These are phyloP conservation scores for Vaucheria bursata DNA, from an alignment of 352 stramenopile species.

Conservation along the genomic window DNA sequence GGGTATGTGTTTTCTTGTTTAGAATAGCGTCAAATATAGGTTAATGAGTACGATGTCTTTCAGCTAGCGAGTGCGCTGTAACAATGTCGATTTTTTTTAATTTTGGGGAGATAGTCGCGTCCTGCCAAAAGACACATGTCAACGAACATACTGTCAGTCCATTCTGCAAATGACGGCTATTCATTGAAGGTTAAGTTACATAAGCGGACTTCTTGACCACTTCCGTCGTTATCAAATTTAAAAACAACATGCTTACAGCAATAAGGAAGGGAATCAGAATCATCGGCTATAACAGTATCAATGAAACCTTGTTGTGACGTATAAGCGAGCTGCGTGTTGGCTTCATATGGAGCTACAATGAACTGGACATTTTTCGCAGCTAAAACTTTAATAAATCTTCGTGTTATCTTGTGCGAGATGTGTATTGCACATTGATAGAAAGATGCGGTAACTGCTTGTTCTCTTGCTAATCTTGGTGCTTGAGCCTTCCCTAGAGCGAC, in stretches of 20 bases:
- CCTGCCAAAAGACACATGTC: slow-evolving; percentile 45
- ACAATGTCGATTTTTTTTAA: slow-evolving; percentile 37
- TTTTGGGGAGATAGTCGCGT: slow-evolving; percentile 41
- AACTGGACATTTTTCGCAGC: slow-evolving; percentile 61
- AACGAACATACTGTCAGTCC: slow-evolving; percentile 48
- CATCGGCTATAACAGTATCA: slow-evolving; percentile 89
- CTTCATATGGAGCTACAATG: slow-evolving; percentile 93
- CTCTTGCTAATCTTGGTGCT: slow-evolving; percentile 27
- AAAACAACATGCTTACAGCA: slow-evolving; percentile 80
- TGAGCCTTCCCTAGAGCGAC: slow-evolving; percentile 31
- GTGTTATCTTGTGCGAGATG: slow-evolving; percentile 54
- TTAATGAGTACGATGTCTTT: slow-evolving; percentile 37
- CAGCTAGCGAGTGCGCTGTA: slow-evolving; percentile 41
- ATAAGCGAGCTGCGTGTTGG: slow-evolving; percentile 89
- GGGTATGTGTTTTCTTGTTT: neutral
- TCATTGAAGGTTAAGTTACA: slow-evolving; percentile 32
- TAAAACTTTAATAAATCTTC: slow-evolving; percentile 52
- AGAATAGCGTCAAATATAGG: neutral
- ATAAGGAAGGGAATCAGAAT: slow-evolving; percentile 89
- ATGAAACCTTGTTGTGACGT: slow-evolving; percentile 67
- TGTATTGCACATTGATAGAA: slow-evolving; percentile 54
- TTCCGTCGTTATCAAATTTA: slow-evolving; percentile 68
- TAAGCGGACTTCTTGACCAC: slow-evolving; percentile 36
- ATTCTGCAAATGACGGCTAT: slow-evolving; percentile 26
- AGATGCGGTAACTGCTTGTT: slow-evolving; percentile 41